phyloP scores from a whole-genome alignment of 306 rosid species.

The Dalbergia cultrata region DNA sequence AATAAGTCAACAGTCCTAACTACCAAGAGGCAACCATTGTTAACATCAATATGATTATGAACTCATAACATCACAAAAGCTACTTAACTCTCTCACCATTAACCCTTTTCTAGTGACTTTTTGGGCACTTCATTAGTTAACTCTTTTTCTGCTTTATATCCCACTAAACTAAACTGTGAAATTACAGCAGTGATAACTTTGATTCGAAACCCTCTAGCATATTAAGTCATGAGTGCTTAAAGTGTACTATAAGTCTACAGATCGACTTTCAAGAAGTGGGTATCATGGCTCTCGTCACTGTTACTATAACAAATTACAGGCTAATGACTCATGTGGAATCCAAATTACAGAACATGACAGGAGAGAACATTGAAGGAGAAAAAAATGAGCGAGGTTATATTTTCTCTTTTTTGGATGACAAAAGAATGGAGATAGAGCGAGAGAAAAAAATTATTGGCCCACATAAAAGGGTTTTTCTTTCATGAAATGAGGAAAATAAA shows the following conservation, averaged over 20 bases:
- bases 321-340: too few relatives aligned
- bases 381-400: too few relatives aligned
- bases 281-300: constrained; percentile 28
- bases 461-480: too few relatives aligned
- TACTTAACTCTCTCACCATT: too few relatives aligned
- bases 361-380: too few relatives aligned
- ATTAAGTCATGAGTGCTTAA: constrained; percentile 12
- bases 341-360: too few relatives aligned
- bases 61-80: too few relatives aligned
- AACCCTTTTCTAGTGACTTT: not conserved
- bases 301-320: not conserved
- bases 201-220: constrained; percentile 25
- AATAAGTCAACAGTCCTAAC: not conserved
- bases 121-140: constrained; percentile 34
- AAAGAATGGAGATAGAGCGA: too few relatives aligned
- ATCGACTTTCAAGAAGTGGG: not conserved
- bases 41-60: too few relatives aligned
- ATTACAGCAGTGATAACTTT: constrained; percentile 8
- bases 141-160: not conserved
- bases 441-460: too few relatives aligned
- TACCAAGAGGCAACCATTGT: not conserved
- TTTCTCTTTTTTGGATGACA: too few relatives aligned
- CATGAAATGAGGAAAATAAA: too few relatives aligned
- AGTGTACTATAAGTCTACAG: not conserved
- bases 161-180: constrained; percentile 22